These are phyloP conservation scores for Blastomyces silverae DNA, from an alignment of 2,329 filamentous ascomycete species.

Conservation along the genomic window DNA sequence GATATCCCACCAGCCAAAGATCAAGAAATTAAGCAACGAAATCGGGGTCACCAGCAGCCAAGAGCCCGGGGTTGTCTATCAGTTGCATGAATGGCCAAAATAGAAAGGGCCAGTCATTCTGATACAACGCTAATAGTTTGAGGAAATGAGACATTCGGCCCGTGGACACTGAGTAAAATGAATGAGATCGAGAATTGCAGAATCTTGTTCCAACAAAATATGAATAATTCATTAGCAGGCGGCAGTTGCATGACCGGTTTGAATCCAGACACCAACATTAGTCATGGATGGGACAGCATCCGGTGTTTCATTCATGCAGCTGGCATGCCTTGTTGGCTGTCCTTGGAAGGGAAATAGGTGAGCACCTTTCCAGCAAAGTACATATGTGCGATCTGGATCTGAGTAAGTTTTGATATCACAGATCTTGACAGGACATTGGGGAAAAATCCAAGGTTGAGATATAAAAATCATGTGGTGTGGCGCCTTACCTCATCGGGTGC, in stretches of 20 bases:
- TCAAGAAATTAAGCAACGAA: background rate
- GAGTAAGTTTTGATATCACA: background rate
- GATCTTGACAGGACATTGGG: background rate
- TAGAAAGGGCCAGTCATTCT: background rate
- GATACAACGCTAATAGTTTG: background rate
- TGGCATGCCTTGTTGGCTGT: background rate
- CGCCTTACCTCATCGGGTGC: background rate
- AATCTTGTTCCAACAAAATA: background rate
- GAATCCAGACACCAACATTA: background rate
- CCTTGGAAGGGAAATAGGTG: background rate
- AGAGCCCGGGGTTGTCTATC: background rate
- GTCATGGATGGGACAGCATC: background rate
- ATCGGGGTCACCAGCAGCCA: background rate
- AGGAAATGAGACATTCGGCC: background rate
- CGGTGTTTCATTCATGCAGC: background rate
- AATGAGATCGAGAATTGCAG: background rate
- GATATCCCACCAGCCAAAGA: background rate
- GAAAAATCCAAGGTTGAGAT: conserved; percentile 12
- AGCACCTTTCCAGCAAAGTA: no score
- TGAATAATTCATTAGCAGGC: background rate
- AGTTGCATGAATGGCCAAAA: background rate
- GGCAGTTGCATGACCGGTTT: background rate
- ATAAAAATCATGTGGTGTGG: conserved; percentile 11
- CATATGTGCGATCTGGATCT: background rate
- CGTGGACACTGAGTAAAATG: background rate